Percentiles rank a stretch among this genome's conserved stretches.
Conservation (phyloP, 2,329 filamentous ascomycete genomes). For the Pestalotiopsis sp. region DNA sequence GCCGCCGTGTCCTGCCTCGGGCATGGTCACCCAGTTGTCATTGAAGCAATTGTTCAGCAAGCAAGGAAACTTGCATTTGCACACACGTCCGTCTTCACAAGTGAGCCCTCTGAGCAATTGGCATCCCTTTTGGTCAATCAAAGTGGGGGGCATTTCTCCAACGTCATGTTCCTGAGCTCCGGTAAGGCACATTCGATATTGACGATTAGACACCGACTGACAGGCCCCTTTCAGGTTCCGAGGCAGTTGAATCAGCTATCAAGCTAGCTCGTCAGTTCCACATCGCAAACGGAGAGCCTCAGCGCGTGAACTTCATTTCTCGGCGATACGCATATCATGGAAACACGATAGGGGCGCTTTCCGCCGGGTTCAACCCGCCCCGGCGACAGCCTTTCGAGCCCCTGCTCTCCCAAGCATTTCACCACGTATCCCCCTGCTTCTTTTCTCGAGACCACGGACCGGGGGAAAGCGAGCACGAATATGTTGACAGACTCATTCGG, state of each 20-base stretch:
- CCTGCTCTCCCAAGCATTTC: constrained; percentile 56
- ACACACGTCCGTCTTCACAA: constrained; percentile 6
- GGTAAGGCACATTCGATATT: constrained; percentile 21
- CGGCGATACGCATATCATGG: constrained; percentile 72
- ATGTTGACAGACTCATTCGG: constrained; percentile 58
- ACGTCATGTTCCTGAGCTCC: constrained; percentile 41
- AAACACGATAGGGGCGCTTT: constrained; percentile 67
- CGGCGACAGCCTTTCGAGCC: constrained; percentile 61
- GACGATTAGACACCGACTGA: not conserved
- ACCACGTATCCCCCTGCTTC: constrained; percentile 65
- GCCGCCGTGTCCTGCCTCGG: constrained; percentile 75
- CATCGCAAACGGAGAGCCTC: constrained; percentile 54
- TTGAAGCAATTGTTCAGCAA: constrained; percentile 61
- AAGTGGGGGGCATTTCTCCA: constrained; percentile 31
- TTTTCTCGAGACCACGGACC: constrained; percentile 58
- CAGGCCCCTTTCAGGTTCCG: constrained; percentile 29
- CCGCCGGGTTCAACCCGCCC: constrained; percentile 59
- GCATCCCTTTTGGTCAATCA: not conserved
- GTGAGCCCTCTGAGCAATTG: not conserved
- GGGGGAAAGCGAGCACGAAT: constrained; percentile 55
- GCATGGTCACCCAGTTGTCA: constrained; percentile 64
- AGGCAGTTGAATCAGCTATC: constrained; percentile 70
- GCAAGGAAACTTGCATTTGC: constrained; percentile 30
- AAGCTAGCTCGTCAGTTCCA: constrained; percentile 73
- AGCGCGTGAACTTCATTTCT: constrained; percentile 64